Conservation (phyloP, 306 rosid genomes). For the Benincasa hispida region DNA sequence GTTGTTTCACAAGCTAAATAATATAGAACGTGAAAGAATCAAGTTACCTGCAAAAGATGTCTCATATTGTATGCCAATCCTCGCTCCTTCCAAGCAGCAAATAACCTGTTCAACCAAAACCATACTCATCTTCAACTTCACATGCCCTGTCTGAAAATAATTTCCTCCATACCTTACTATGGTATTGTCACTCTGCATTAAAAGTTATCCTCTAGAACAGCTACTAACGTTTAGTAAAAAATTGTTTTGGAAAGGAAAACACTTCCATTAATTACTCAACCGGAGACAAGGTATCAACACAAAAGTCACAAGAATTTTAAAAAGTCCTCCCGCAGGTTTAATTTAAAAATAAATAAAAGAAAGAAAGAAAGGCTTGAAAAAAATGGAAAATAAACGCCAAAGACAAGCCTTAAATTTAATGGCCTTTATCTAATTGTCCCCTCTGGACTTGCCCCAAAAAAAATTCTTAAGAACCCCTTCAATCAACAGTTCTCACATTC, state of each 20-base stretch:
- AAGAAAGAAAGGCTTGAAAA: neutral
- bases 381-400: neutral
- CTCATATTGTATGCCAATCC: constrained; percentile 84
- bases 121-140: neutral
- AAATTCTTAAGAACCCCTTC: neutral
- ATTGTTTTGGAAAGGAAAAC: neutral
- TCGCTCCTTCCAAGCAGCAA: constrained; percentile 84
- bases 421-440: neutral
- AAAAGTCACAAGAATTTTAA: neutral
- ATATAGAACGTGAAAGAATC: neutral
- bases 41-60: constrained; percentile 82
- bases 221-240: neutral
- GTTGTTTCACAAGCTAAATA: neutral
- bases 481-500: neutral
- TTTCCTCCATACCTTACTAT: neutral
- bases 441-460: neutral
- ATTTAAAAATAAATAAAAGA: neutral
- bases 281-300: neutral
- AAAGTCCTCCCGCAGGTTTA: neutral
- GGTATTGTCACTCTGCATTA: neutral
- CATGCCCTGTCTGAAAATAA: neutral
- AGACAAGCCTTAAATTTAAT: neutral
- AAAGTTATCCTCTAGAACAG: neutral
- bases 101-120: constrained; percentile 48
- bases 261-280: neutral